Percentiles rank a stretch among this genome's conserved stretches.
These are phyloP conservation scores for Sideroxylon spinosum DNA, from an alignment of 179 eudicot genomes.

Conservation along the genomic window DNA sequence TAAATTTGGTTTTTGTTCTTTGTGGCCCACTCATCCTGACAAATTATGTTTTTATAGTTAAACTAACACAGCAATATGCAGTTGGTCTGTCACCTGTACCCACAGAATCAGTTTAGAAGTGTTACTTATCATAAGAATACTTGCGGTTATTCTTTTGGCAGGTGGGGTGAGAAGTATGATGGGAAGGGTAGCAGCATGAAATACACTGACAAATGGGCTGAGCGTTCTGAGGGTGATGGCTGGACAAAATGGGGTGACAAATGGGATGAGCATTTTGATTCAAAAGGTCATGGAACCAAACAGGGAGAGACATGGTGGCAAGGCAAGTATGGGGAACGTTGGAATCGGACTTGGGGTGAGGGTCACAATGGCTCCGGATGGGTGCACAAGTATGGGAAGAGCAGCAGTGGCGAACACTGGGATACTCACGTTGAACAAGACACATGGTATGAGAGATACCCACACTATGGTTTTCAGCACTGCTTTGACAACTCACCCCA, in stretches of 20 bases:
- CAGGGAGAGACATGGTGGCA: constrained; percentile 97
- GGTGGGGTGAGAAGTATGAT: constrained; percentile 94
- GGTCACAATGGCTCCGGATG: constrained; percentile 81
- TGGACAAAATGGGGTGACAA: constrained; percentile 98
- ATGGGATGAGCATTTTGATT: constrained; percentile 82
- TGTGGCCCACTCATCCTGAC: background rate
- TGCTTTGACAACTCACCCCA: constrained; percentile 75
- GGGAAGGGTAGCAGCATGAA: constrained; percentile 75
- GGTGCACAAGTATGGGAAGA: constrained; percentile 91
- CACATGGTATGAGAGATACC: constrained; percentile 81
- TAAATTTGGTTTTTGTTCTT: background rate
- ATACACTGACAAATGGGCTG: constrained; percentile 97
- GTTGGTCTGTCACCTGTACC: background rate
- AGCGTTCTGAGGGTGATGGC: constrained; percentile 67
- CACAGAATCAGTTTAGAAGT: background rate
- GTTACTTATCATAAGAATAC: background rate
- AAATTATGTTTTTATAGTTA: background rate
- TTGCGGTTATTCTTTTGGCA: constrained; percentile 13
- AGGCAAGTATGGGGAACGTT: constrained; percentile 65
- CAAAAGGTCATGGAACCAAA: constrained; percentile 56
- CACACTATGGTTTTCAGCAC: constrained; percentile 75
- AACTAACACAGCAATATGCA: no score
- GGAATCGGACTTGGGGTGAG: constrained; percentile 97
- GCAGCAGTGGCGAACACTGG: constrained; percentile 91
- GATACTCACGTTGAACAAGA: constrained; percentile 72